These are phyloP conservation scores for Tardiomyces blankii DNA, from an alignment of 1,139 yeast species.

Conservation along the genomic window DNA sequence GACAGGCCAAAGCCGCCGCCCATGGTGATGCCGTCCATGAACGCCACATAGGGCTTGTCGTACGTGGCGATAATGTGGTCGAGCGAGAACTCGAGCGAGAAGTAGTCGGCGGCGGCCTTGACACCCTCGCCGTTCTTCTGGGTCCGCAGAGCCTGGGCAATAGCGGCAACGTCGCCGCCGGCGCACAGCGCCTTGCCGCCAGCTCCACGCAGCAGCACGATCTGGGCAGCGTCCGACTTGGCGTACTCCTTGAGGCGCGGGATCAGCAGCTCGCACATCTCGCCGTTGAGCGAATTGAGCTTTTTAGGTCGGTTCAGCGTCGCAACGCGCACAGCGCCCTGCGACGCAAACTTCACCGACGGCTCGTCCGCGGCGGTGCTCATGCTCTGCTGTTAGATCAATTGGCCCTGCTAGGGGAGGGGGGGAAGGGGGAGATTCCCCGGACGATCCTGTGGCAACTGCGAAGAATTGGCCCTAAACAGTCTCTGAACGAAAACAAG, in stretches of 20 bases:
- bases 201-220: slow-evolving; percentile 60
- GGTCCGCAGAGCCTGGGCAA: slow-evolving; percentile 40
- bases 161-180: slow-evolving; percentile 89
- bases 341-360: slow-evolving; percentile 52
- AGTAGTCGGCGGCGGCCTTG: slow-evolving; percentile 46
- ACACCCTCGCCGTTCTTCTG: slow-evolving; percentile 27
- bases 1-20: slow-evolving; percentile 97
- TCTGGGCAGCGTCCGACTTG: slow-evolving; percentile 51
- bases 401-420: too few species aligned
- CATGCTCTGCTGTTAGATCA: too few species aligned
- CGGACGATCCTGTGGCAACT: too few species aligned
- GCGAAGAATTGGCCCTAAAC: too few species aligned
- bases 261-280: slow-evolving; percentile 65
- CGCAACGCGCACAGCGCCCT: slow-evolving; percentile 61
- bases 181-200: slow-evolving; percentile 43
- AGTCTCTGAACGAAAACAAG: too few species aligned
- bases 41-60: slow-evolving; percentile 71
- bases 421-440: too few species aligned
- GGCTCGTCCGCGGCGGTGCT: slow-evolving; percentile 19
- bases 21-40: slow-evolving; percentile 92
- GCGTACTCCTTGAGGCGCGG: slow-evolving; percentile 72
- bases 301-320: slow-evolving; percentile 73
- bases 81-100: slow-evolving; percentile 70
- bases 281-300: slow-evolving; percentile 71
- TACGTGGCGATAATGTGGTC: slow-evolving; percentile 72